Evolutionary conservation across 805 yeast species (phyloP).

Genomic region (Yamadazyma takamatsuzukensis): DNA sequence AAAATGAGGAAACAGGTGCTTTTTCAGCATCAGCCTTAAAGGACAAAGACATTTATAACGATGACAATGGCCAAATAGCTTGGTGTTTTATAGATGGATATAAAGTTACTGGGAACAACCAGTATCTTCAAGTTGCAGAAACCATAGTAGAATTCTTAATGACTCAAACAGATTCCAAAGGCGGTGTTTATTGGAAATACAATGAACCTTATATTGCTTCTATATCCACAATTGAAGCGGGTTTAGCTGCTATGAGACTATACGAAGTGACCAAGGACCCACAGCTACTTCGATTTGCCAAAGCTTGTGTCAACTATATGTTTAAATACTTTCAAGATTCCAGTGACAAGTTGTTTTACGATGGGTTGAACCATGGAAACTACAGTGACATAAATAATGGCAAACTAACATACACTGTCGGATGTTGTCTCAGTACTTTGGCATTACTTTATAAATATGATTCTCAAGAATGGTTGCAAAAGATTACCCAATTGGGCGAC

Average conservation of each 20-base stretch:
- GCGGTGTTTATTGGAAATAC: conserved; percentile 25
- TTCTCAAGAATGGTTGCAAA: conserved; percentile 5
- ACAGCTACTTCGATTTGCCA: conserved; percentile 14
- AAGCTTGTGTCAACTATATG: conserved; percentile 12
- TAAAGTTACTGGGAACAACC: conserved; percentile 12
- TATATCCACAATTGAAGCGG: conserved; percentile 26
- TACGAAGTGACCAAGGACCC: conserved; percentile 15
- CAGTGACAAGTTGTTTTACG: conserved; percentile 20
- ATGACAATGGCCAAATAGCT: conserved; percentile 26
- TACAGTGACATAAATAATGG: conserved; percentile 18
- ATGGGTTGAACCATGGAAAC: conserved; percentile 16
- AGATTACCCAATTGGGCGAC: conserved; percentile 16
- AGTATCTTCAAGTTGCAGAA: conserved; percentile 18
- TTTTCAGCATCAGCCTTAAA: conserved; percentile 21
- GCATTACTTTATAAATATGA: conserved; percentile 14
- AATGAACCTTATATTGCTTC: conserved; percentile 22
- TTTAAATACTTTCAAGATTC: conserved; percentile 14
- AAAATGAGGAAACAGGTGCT: conserved; percentile 16
- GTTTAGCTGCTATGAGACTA: conserved; percentile 22
- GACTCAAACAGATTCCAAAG: conserved; percentile 20
- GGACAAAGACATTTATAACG: conserved; percentile 23
- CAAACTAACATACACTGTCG: conserved; percentile 21
- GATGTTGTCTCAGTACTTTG: conserved; percentile 20
- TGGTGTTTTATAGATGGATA: conserved; percentile 26
- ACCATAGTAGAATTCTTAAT: conserved; percentile 14